Evolutionary conservation across 768 basidiomycete genomes (phyloP).

Genomic region (Russula brevipes): DNA sequence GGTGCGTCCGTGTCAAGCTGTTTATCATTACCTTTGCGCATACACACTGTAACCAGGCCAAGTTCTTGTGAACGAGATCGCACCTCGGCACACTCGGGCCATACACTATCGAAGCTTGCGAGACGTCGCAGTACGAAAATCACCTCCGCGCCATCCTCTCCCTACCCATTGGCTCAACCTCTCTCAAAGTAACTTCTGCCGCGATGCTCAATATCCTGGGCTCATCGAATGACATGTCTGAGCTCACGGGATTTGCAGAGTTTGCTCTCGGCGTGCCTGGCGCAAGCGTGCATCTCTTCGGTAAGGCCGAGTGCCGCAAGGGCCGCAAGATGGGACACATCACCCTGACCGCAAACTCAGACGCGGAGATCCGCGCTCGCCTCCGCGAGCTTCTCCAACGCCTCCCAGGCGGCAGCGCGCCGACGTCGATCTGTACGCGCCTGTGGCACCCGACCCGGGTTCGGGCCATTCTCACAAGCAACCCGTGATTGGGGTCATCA

Average conservation of each 20-base stretch:
- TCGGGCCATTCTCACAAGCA: slow-evolving; percentile 54
- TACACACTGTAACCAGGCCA: slow-evolving; percentile 42
- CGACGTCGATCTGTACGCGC: slow-evolving; percentile 52
- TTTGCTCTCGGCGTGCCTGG: slow-evolving; percentile 68
- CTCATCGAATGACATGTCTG: slow-evolving; percentile 56
- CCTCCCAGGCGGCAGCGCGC: slow-evolving; percentile 45
- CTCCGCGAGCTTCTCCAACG: slow-evolving; percentile 71
- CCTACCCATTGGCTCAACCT: slow-evolving; percentile 84
- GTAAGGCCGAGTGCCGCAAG: slow-evolving; percentile 83
- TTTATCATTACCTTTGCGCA: background rate
- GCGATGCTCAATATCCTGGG: slow-evolving; percentile 97
- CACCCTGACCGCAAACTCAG: slow-evolving; percentile 78
- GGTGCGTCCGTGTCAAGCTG: slow-evolving; percentile 44
- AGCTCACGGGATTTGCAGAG: slow-evolving; percentile 52
- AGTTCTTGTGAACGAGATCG: slow-evolving; percentile 92
- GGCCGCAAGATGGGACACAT: slow-evolving; percentile 98
- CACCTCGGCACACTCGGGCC: slow-evolving; percentile 96
- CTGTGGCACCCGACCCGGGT: slow-evolving; percentile 40
- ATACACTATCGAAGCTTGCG: slow-evolving; percentile 97
- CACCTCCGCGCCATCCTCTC: slow-evolving; percentile 92
- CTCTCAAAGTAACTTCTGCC: slow-evolving; percentile 78
- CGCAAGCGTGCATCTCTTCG: slow-evolving; percentile 83
- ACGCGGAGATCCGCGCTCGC: slow-evolving; percentile 62
- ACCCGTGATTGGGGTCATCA: slow-evolving; percentile 89
- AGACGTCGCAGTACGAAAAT: slow-evolving; percentile 95